Percentiles rank a stretch among this genome's conserved stretches.
phyloP scores from a whole-genome alignment of 441 rosid species.

The Arabidopsis hybrid region DNA sequence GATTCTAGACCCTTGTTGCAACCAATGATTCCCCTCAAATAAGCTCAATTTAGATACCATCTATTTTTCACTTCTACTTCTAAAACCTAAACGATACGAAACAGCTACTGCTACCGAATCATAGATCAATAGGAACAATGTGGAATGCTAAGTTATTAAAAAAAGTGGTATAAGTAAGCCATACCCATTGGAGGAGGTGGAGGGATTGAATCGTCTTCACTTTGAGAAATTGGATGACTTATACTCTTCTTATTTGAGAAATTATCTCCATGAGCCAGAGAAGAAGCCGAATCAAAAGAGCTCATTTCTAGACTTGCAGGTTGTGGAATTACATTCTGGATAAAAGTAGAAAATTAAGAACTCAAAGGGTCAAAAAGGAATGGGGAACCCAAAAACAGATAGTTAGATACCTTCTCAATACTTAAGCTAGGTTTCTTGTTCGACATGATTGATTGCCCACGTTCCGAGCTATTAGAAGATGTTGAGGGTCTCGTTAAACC shows the following conservation, averaged over 20 bases:
- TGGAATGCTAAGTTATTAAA: neutral
- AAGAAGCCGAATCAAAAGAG: constrained; percentile 41
- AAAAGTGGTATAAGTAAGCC: constrained; percentile 23
- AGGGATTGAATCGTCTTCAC: constrained; percentile 56
- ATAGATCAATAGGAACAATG: constrained; percentile 5
- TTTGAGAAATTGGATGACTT: constrained; percentile 37
- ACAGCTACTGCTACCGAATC: constrained; percentile 11
- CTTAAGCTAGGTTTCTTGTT: constrained; percentile 53
- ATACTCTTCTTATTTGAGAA: constrained; percentile 34
- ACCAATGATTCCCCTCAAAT: neutral
- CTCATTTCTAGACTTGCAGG: constrained; percentile 45
- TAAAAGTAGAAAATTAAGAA: constrained; percentile 9
- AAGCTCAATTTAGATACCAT: neutral
- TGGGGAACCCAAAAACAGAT: constrained; percentile 3
- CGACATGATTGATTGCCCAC: constrained; percentile 46
- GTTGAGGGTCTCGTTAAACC: constrained; percentile 50
- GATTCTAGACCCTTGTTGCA: neutral
- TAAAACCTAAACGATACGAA: neutral
- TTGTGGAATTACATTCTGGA: constrained; percentile 51
- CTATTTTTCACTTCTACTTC: neutral
- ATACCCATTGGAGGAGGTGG: constrained; percentile 74
- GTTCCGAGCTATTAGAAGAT: constrained; percentile 47
- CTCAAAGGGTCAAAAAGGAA: constrained; percentile 2
- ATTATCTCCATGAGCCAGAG: constrained; percentile 44
- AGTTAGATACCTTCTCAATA: constrained; percentile 64